phyloP scores from a whole-genome alignment of 768 basidiomycete species.

The Coprinopsis sp. region DNA sequence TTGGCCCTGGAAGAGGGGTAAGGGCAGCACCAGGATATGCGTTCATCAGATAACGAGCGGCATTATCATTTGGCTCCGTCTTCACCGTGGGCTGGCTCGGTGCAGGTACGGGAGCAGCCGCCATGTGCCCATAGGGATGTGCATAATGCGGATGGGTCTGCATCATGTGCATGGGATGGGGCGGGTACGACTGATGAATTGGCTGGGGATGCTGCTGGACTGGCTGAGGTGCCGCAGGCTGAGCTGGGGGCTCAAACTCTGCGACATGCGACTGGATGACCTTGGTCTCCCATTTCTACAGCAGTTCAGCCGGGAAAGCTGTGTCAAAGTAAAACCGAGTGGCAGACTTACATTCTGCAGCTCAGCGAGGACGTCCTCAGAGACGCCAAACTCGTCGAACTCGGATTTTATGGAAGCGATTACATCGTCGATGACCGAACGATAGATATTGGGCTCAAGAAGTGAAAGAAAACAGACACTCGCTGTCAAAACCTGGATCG shows the following conservation, averaged over 20 bases:
- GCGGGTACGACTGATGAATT: constrained; percentile 50
- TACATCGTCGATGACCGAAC: constrained; percentile 95
- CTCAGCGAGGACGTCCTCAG: constrained; percentile 84
- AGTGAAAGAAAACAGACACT: constrained; percentile 28
- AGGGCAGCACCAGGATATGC: constrained; percentile 47
- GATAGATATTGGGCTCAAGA: constrained; percentile 87
- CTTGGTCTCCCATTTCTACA: constrained; percentile 94
- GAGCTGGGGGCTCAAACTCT: constrained; percentile 68
- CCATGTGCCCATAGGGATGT: constrained; percentile 46
- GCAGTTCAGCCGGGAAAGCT: constrained; percentile 9
- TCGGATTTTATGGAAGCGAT: constrained; percentile 82
- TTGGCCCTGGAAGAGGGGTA: constrained; percentile 63
- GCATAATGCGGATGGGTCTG: constrained; percentile 49
- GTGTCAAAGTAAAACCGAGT: constrained; percentile 12
- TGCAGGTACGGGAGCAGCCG: constrained; percentile 33
- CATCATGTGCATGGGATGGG: constrained; percentile 61
- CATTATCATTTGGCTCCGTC: constrained; percentile 66
- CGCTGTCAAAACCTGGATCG: constrained; percentile 48
- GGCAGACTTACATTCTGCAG: constrained; percentile 74
- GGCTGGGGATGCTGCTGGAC: constrained; percentile 40
- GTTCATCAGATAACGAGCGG: constrained; percentile 55
- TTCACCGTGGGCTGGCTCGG: constrained; percentile 52
- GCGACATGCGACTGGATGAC: constrained; percentile 93
- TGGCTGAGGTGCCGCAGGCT: constrained; percentile 30
- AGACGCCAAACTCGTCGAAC: constrained; percentile 95